Evolutionary conservation across 768 basidiomycete species (phyloP).

Genomic region (Dacryopinax spathularia): DNA sequence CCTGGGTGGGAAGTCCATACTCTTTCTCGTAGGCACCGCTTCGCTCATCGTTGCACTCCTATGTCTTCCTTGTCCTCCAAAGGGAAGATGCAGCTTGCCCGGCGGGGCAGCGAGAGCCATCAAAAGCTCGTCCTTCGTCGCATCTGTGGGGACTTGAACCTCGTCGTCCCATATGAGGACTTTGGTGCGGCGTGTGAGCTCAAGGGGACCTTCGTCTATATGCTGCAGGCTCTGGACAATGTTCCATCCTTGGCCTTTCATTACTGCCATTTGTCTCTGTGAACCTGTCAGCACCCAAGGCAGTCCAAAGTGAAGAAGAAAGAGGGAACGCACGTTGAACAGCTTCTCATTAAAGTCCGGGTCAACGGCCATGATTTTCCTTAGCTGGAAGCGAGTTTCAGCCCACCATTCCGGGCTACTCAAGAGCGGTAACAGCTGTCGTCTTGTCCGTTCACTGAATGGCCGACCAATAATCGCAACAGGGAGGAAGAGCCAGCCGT

Average conservation of each 20-base stretch:
- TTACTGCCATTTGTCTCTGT: conserved; percentile 76
- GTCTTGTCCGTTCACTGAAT: conserved; percentile 68
- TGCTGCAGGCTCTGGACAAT: conserved; percentile 74
- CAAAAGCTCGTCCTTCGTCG: conserved; percentile 7
- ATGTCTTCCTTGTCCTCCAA: background rate
- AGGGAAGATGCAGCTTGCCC: background rate
- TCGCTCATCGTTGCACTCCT: conserved; percentile 1
- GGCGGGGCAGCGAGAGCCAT: conserved; percentile 9
- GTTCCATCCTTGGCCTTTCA: conserved; percentile 88
- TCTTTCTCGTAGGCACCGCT: background rate
- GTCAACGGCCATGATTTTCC: conserved; percentile 65
- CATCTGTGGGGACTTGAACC: conserved; percentile 42
- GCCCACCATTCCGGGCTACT: conserved; percentile 84
- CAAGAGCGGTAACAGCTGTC: conserved; percentile 66
- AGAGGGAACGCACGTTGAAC: conserved; percentile 16
- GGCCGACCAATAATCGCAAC: conserved; percentile 54
- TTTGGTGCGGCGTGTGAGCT: conserved; percentile 69
- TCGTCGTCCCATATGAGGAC: conserved; percentile 79
- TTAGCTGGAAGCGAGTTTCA: conserved; percentile 63
- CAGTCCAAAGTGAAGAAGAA: background rate
- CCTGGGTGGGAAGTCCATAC: conserved; percentile 57
- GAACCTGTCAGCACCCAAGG: background rate
- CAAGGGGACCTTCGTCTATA: conserved; percentile 61
- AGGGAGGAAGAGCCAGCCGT: conserved; percentile 78
- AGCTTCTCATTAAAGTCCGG: conserved; percentile 33